These are phyloP conservation scores for Vaccinium darrowii DNA, from an alignment of 148 eudicot genomes.

Conservation along the genomic window DNA sequence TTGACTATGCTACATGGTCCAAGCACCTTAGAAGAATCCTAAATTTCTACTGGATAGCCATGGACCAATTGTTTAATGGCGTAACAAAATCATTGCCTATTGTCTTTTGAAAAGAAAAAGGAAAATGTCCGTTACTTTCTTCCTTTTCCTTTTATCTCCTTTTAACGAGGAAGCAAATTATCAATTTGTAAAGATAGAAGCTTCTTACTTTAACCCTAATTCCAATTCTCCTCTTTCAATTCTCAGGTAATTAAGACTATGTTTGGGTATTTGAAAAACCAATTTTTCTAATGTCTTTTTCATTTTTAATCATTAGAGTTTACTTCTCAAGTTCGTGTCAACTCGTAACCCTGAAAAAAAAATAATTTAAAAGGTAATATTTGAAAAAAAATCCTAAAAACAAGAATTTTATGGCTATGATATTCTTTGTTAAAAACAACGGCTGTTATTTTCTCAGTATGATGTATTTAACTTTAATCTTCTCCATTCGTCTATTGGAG, in stretches of 20 bases:
- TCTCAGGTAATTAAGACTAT: background rate
- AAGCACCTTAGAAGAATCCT: background rate
- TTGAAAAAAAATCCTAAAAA: background rate
- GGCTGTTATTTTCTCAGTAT: background rate
- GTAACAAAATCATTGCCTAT: slow-evolving; percentile 3
- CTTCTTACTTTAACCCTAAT: background rate
- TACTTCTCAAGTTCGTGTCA: background rate
- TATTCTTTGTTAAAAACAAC: no score
- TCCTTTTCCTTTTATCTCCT: slow-evolving; percentile 13
- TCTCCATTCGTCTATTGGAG: background rate
- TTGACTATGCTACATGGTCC: background rate
- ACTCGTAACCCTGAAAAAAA: background rate
- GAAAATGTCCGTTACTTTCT: slow-evolving; percentile 4
- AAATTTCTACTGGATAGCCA: background rate
- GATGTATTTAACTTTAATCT: background rate
- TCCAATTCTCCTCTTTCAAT: background rate
- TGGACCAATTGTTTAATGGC: background rate
- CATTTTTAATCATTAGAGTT: background rate
- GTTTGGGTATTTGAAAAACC: background rate
- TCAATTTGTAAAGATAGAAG: background rate
- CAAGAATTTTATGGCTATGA: no score
- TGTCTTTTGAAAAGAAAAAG: background rate
- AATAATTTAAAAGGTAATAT: background rate
- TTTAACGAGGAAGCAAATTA: slow-evolving; percentile 12
- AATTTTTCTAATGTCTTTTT: background rate